Base-by-base conservation (phyloP, 352 stramenopile genomes). In the Thalassiosira exigua region DNA sequence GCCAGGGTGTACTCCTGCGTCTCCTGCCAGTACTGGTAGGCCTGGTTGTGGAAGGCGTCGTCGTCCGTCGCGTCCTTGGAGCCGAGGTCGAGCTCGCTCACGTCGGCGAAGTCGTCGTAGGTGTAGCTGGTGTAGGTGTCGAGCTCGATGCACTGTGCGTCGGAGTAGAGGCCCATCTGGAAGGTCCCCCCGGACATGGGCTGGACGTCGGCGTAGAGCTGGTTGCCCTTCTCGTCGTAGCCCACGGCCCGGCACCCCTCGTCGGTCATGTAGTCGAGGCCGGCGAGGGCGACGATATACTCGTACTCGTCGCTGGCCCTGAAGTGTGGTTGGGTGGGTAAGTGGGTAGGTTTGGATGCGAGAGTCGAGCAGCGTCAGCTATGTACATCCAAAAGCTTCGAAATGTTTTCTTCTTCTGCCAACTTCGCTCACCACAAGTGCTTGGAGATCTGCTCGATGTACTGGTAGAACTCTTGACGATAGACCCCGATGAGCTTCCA, bases 381-480 rank as follows among this genome's bases (percentile, higher is more conserved):
- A n/a, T n/a, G n/a, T n/a, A n/a, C n/a, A n/a, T n/a, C n/a, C n/a
- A n/a, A n/a, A n/a, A n/a, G n/a, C n/a, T n/a, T n/a, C n/a, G n/a
- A n/a, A n/a, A n/a, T n/a, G n/a, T n/a, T n/a, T 21, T 22, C 24
- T 30, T 27, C 9, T 27, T 30, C 32, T 17, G 4, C 56, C 26
- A 33, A 1, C 41, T 21, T 27, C 24, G 69, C 68, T 76, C 46
- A 76, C 87, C 87, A 92, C 61, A 92, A 69, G 76, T 93, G 87
- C 53, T 93, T 93, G 0, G 85, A 91, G 57, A 93, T 91, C 75
- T 93, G 87, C 73, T 93, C 87, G 74, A 91, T 87, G 53, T 74
- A 93, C 52, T 93, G 87, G 77, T 93, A 93, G 50, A 91, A 88
- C 67, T 93, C 87, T 73, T 93, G 85, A 21, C 85, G 75, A 70